Evolutionary conservation across 2,329 filamentous ascomycete genomes (phyloP).

Genomic region (Boeremia lycopersici): DNA sequence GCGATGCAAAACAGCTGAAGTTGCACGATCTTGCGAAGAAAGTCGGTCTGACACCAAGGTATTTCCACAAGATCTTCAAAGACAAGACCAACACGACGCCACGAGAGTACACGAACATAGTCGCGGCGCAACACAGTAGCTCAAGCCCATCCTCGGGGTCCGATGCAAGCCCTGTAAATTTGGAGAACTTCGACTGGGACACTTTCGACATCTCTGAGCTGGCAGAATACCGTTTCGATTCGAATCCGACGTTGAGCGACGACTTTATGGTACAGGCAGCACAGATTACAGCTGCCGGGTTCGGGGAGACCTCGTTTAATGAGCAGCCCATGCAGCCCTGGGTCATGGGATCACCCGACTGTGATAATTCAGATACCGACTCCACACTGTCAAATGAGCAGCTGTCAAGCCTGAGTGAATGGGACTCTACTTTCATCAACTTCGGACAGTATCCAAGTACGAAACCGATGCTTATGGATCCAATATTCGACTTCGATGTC

Average conservation of each 20-base stretch:
- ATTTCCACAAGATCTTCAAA: constrained; percentile 66
- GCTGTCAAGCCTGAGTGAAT: not conserved
- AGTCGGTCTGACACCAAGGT: constrained; percentile 61
- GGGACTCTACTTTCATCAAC: not conserved
- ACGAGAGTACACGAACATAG: constrained; percentile 48
- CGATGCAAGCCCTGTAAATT: constrained; percentile 4
- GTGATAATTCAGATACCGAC: not conserved
- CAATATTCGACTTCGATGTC: constrained; percentile 9
- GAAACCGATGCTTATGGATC: not conserved
- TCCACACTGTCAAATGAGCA: constrained; percentile 6
- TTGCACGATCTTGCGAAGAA: constrained; percentile 57
- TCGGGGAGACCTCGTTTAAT: constrained; percentile 10
- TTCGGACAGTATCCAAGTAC: not conserved
- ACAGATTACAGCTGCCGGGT: constrained; percentile 15
- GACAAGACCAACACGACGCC: constrained; percentile 60
- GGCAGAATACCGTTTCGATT: constrained; percentile 29
- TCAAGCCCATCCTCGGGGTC: constrained; percentile 8
- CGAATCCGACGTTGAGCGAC: constrained; percentile 10
- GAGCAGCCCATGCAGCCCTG: constrained; percentile 6
- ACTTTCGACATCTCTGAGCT: constrained; percentile 37
- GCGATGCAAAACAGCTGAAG: constrained; percentile 35
- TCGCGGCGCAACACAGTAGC: constrained; percentile 17
- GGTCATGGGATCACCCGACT: not conserved
- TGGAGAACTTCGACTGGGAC: constrained; percentile 23
- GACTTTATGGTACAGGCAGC: constrained; percentile 13